Evolutionary conservation across 257 asterid genomes (phyloP), one percentile per base, ranked within the genome.

Genomic region (Ehretia macrophylla): DNA sequence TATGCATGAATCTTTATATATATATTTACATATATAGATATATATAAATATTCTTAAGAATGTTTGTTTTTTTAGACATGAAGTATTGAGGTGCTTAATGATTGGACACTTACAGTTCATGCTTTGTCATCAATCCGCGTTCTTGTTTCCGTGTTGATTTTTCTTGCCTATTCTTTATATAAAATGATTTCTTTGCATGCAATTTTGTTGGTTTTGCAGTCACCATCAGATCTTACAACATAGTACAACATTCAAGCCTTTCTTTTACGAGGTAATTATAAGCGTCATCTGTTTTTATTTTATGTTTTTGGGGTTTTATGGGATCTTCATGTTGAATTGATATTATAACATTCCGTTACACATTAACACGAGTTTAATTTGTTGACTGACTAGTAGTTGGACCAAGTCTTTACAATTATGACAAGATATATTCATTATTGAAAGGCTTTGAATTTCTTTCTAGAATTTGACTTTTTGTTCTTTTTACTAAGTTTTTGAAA

Each of bases 81-180:
- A 53, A 51, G 51, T 59, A 60, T 39, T 50, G 23, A 50, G 69
- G 53, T 46, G 19, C 47, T 66, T 52, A 56, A 60, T 64, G 53
- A 66, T 58, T 71, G 60, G 58, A 27, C 42, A 18, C 44, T 77
- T 74, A 65, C 79, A 70, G 75, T 76, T 83, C 89, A 83, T 71
- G 56, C 72, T 62, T 69, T 70, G 85, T 83, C 95, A 83, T 76
- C 81, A 83, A 79, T 69, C 83, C 89, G 92, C 80, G 95, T 85
- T 76, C 68, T 68, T 35, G 55, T 76, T 68, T 70, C 59, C 61
- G 51, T 57, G 60, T 70, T 53, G 52, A 67, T 71, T 46, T 75
- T 20, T 3, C 21, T 40, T 35, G 1, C 59, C 45, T 32, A 46
- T 57, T 58, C 61, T 55, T 61, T 51, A 58, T 62, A 62, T 61